phyloP scores from a whole-genome alignment of 164 flowering plant genomes.

The Echeveria elegans region DNA sequence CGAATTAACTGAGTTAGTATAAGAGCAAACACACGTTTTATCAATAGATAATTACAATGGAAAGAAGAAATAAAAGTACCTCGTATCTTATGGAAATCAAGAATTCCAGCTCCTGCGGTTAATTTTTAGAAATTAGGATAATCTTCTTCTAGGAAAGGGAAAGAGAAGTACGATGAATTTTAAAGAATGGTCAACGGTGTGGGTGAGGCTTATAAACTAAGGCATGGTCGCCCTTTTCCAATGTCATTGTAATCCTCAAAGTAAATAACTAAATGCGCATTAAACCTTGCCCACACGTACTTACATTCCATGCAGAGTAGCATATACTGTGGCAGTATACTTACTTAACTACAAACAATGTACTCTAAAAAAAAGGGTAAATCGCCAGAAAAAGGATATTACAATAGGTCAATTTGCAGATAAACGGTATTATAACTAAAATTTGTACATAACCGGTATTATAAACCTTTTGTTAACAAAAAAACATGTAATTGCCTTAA shows the following conservation, averaged over 20 bases:
- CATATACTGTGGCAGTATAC: constrained; percentile 72
- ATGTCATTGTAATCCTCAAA: constrained; percentile 1
- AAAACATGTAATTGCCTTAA: too few relatives aligned
- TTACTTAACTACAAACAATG: too few relatives aligned
- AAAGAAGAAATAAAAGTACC: not conserved
- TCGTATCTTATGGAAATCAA: not conserved
- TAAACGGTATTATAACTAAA: too few relatives aligned
- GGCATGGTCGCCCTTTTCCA: not conserved
- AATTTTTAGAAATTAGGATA: constrained; percentile 10
- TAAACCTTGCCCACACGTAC: constrained; percentile 51
- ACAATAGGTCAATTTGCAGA: too few relatives aligned
- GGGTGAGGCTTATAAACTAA: constrained; percentile 3
- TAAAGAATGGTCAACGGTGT: not conserved
- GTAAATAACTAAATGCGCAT: not conserved
- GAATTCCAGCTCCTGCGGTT: not conserved
- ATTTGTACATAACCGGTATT: too few relatives aligned
- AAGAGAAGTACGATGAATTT: constrained; percentile 12
- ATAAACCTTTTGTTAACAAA: too few relatives aligned
- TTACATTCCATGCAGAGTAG: constrained; percentile 75
- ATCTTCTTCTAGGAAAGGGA: constrained; percentile 59
- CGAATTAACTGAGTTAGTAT: not conserved
- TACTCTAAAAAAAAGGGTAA: too few relatives aligned
- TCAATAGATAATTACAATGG: too few relatives aligned
- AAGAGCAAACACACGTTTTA: not conserved
- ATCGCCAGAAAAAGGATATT: too few relatives aligned